Base-by-base conservation (phyloP, 1,139 yeast species). In the Taphrina pruni region DNA sequence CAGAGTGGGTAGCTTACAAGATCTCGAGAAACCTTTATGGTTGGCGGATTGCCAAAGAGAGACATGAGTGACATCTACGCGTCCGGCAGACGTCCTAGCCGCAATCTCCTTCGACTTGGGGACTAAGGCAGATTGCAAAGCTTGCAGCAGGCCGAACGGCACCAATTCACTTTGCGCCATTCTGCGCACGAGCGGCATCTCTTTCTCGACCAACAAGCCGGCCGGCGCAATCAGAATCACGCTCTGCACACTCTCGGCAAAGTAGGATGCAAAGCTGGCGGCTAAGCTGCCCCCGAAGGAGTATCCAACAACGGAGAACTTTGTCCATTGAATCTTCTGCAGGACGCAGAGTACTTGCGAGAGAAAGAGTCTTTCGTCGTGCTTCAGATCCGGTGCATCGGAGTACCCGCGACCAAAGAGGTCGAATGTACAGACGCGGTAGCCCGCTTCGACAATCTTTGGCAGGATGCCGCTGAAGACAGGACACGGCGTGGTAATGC, bases 191-290 rank as follows among this genome's bases (percentile, higher is more conserved):
- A 60, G 50, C 8, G 66, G 45, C 8, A 50, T 41, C 32, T 48
- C 41, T 17, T 36, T 35, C 14, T 45, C 45, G 11, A 7, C 43
- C 41, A 66, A 36, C 9, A 66, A 58, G 6, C 69, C 69, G n/a
- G 69, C 69, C 7, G 69, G 69, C 9, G 69, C 69, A 35, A 66
- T 48, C 41, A 66, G 38, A 26, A 66, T 60, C 48, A 66, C 56
- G 9, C 61, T 51, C 32, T 36, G 48, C 8, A 60, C 52, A 9
- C 50, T 39, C 35, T 35, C 39, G 8, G 69, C 60, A 36, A 50
- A 66, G 50, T 38, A 48, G n/a, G 65, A 51, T 14, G 69, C 62
- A 45, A 66, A 66, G 4, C 66, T 17, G 14, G 69, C 50, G 7
- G 55, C 60, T 36, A 66, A 32, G 17, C 58, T 57, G n/a, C 69